phyloP scores from a whole-genome alignment of 2,329 filamentous ascomycete genomes.

The Pseudogymnoascus sp. region DNA sequence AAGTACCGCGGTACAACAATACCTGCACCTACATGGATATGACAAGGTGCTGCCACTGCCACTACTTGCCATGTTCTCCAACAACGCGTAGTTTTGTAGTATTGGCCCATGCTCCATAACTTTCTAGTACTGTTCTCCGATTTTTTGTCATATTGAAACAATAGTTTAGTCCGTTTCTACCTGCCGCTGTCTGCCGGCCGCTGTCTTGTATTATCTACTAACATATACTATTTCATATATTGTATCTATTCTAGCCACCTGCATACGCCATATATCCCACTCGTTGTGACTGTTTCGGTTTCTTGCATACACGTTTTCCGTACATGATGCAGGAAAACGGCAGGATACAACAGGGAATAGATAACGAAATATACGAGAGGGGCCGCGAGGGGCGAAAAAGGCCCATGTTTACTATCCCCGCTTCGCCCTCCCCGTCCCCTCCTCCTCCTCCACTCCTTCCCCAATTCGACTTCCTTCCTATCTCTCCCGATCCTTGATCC shows the following conservation, averaged over 20 bases:
- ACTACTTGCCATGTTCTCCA: background rate
- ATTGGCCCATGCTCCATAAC: background rate
- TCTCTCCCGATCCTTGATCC: conserved; percentile 1
- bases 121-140: background rate
- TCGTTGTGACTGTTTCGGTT: background rate
- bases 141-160: background rate
- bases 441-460: background rate
- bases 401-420: background rate
- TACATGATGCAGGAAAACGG: background rate
- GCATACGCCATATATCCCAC: background rate
- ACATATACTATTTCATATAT: background rate
- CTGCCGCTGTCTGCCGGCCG: no score
- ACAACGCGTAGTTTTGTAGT: background rate
- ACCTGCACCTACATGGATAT: background rate
- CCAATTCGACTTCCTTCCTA: background rate
- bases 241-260: background rate
- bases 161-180: no score
- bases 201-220: no score
- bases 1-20: background rate
- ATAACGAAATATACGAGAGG: background rate
- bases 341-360: background rate
- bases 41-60: background rate
- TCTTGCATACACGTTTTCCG: background rate
- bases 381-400: background rate
- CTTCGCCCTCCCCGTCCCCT: background rate